Conservation (phyloP, 768 basidiomycete genomes). For the Suillus placidus region DNA sequence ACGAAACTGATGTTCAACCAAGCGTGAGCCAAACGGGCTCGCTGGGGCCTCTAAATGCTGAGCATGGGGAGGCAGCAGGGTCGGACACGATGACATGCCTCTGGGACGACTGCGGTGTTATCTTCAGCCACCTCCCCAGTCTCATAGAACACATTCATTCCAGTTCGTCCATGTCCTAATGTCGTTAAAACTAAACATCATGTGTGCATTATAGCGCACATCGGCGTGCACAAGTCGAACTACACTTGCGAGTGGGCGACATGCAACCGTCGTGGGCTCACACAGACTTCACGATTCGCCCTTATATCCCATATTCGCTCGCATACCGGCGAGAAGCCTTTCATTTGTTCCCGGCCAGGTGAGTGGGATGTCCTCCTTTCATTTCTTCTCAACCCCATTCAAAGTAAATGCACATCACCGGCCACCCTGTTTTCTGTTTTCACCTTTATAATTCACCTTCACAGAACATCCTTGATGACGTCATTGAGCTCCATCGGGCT, state of each 20-base stretch:
- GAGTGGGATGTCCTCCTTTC: slow-evolving; percentile 25
- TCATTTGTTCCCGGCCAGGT: slow-evolving; percentile 82
- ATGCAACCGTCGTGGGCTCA: slow-evolving; percentile 76
- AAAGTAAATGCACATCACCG: neutral
- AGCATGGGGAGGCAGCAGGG: slow-evolving; percentile 22
- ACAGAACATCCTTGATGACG: too few relatives aligned
- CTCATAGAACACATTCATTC: slow-evolving; percentile 84
- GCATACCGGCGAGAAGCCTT: slow-evolving; percentile 95
- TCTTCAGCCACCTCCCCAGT: slow-evolving; percentile 73
- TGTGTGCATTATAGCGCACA: slow-evolving; percentile 56
- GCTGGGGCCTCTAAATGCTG: slow-evolving; percentile 25
- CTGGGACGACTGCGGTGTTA: slow-evolving; percentile 79
- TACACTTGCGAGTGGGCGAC: slow-evolving; percentile 91
- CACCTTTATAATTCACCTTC: neutral
- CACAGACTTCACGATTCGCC: slow-evolving; percentile 88
- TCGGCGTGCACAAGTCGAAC: slow-evolving; percentile 80
- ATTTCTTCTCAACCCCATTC: slow-evolving; percentile 9
- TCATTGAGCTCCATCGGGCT: too few relatives aligned
- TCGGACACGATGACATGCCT: slow-evolving; percentile 73
- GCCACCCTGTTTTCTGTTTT: too few relatives aligned
- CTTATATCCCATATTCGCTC: slow-evolving; percentile 89
- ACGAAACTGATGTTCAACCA: slow-evolving; percentile 25
- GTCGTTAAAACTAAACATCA: neutral
- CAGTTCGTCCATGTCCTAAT: slow-evolving; percentile 48
- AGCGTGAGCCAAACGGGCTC: slow-evolving; percentile 17